phyloP scores from a whole-genome alignment of 2,329 filamentous ascomycete species.

The Ilyonectria robusta region DNA sequence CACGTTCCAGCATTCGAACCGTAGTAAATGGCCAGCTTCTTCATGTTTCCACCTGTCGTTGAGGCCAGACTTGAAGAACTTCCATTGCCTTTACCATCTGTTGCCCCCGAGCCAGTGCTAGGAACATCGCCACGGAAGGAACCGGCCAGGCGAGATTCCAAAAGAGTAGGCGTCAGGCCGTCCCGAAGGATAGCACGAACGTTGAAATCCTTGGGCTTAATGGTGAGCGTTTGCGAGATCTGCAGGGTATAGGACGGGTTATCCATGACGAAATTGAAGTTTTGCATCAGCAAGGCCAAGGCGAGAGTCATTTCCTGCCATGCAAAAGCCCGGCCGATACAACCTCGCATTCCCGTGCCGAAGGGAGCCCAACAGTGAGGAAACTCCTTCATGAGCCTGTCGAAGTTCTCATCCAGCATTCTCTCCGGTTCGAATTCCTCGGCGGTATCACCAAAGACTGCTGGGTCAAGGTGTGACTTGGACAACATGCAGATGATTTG shows the following conservation, averaged over 20 bases:
- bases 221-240: constrained; percentile 69
- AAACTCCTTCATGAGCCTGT: constrained; percentile 71
- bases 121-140: constrained; percentile 12
- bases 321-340: constrained; percentile 81
- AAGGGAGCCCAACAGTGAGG: constrained; percentile 80
- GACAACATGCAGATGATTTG: constrained; percentile 63
- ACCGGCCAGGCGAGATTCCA: constrained; percentile 60
- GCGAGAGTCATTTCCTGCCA: constrained; percentile 79
- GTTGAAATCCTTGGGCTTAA: constrained; percentile 75
- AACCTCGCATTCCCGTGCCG: constrained; percentile 78
- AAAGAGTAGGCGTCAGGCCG: constrained; percentile 59
- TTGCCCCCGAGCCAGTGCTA: constrained; percentile 8
- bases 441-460: constrained; percentile 76
- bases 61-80: constrained; percentile 5
- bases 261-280: constrained; percentile 75
- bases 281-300: constrained; percentile 76
- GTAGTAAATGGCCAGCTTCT: constrained; percentile 75
- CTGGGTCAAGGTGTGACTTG: constrained; percentile 72
- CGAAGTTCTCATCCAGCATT: constrained; percentile 79
- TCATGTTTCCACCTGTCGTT: constrained; percentile 41
- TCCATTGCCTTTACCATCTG: background rate
- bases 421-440: constrained; percentile 78
- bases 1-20: constrained; percentile 84
- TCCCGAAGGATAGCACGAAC: constrained; percentile 71
- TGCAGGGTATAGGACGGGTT: constrained; percentile 71